Conservation (phyloP, 2,329 filamentous ascomycete genomes). For the Botrytis deweyae region DNA sequence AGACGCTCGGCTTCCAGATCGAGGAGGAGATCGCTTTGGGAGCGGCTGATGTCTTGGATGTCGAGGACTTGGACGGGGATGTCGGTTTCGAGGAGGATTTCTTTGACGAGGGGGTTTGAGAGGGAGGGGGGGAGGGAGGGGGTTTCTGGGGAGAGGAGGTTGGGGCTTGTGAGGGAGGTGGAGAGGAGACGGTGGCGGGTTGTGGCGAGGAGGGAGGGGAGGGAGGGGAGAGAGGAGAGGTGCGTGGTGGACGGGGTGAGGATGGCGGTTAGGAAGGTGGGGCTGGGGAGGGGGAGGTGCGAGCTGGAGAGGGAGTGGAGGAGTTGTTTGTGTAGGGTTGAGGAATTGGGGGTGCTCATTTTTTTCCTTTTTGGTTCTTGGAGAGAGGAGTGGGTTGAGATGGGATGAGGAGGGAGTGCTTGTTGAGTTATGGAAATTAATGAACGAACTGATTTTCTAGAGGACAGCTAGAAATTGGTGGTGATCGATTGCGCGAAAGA, state of each 20-base stretch:
- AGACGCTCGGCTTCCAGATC: conserved; percentile 71
- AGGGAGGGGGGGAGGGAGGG: conserved; percentile 58
- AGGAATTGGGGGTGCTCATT: no score
- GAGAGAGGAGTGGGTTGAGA: no score
- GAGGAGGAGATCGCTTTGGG: conserved; percentile 85
- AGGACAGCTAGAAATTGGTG: neutral
- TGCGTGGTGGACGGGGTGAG: neutral
- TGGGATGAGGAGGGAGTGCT: neutral
- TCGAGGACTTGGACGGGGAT: conserved; percentile 81
- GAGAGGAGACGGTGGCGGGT: conserved; percentile 77
- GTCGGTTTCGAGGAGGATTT: conserved; percentile 57
- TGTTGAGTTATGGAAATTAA: neutral
- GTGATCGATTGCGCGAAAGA: neutral
- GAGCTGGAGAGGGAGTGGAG: neutral
- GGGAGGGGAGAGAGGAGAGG: conserved; percentile 43
- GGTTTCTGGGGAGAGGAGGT: conserved; percentile 47
- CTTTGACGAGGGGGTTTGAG: conserved; percentile 46
- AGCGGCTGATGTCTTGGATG: conserved; percentile 76
- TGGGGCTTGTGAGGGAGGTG: conserved; percentile 68
- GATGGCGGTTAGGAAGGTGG: neutral
- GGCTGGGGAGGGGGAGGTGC: neutral
- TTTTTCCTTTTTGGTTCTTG: neutral
- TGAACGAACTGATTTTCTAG: neutral
- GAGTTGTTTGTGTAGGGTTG: neutral
- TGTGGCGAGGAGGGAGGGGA: conserved; percentile 58